phyloP scores from a whole-genome alignment of 345 rosid genomes.

The Citrus sp. region DNA sequence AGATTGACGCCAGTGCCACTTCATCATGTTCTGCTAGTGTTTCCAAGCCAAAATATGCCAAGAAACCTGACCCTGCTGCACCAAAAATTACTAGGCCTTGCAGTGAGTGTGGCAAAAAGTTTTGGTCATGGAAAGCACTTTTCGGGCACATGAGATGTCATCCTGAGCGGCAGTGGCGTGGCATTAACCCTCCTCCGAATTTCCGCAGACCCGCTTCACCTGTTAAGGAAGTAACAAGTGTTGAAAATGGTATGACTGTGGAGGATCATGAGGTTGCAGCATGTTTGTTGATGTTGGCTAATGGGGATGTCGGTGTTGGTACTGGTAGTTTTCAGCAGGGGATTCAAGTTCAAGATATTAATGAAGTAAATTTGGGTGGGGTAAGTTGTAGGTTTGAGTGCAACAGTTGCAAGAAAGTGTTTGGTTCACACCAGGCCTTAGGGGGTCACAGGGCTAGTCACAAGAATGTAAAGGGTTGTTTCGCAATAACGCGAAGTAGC shows the following conservation, averaged over 20 bases:
- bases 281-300: constrained; percentile 55
- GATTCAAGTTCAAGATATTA: constrained; percentile 11
- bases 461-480: constrained; percentile 81
- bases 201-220: constrained; percentile 20
- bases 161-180: constrained; percentile 85
- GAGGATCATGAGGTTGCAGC: constrained; percentile 76
- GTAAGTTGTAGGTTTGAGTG: constrained; percentile 49
- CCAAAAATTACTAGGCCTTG: constrained; percentile 84
- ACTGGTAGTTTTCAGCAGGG: neutral
- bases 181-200: constrained; percentile 68
- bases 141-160: constrained; percentile 98
- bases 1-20: constrained; percentile 17
- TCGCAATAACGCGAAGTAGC: constrained; percentile 47
- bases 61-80: constrained; percentile 65
- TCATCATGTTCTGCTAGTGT: constrained; percentile 9
- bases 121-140: constrained; percentile 90
- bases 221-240: neutral
- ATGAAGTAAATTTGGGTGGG: neutral
- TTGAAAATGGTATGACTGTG: constrained; percentile 31
- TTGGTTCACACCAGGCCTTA: constrained; percentile 79
- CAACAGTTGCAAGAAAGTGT: constrained; percentile 81
- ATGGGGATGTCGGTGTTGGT: constrained; percentile 1
- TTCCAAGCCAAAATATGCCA: constrained; percentile 40
- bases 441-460: constrained; percentile 92
- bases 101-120: constrained; percentile 84